These are phyloP conservation scores for Phytophthora lateralis DNA, from an alignment of 352 stramenopile genomes.

Conservation along the genomic window DNA sequence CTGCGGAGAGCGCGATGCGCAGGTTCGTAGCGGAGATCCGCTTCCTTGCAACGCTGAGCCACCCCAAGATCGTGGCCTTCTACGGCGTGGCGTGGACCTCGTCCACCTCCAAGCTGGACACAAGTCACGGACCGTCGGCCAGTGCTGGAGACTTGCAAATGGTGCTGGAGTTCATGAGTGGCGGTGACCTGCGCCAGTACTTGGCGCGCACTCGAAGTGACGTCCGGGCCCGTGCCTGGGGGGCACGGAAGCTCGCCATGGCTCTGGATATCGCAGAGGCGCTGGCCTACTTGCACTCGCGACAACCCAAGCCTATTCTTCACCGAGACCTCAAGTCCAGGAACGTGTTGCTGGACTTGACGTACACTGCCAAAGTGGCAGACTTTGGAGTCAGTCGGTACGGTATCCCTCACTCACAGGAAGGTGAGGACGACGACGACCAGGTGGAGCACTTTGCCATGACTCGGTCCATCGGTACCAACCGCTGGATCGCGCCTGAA, in stretches of 20 bases:
- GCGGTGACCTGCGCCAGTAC: conserved; percentile 65
- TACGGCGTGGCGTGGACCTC: conserved; percentile 73
- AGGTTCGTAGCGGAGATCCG: conserved; percentile 76
- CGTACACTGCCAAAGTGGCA: conserved; percentile 65
- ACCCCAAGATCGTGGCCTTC: conserved; percentile 84
- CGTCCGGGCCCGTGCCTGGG: conserved; percentile 44
- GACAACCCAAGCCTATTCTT: conserved; percentile 52
- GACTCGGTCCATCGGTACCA: conserved; percentile 39
- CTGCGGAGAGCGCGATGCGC: conserved; percentile 15
- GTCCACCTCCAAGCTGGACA: conserved; percentile 9
- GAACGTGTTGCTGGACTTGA: conserved; percentile 65
- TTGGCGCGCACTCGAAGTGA: conserved; percentile 42
- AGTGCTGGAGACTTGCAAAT: conserved; percentile 60
- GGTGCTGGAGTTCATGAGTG: conserved; percentile 77
- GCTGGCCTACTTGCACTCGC: conserved; percentile 68
- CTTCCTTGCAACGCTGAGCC: conserved; percentile 59
- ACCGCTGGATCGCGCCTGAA: conserved; percentile 70
- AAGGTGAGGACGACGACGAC: conserved; percentile 31
- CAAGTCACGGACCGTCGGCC: conserved; percentile 2
- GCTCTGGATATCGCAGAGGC: conserved; percentile 66
- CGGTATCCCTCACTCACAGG: conserved; percentile 29
- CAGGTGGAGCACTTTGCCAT: conserved; percentile 16
- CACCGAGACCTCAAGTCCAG: conserved; percentile 77
- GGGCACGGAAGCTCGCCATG: conserved; percentile 57
- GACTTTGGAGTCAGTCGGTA: conserved; percentile 74